Evolutionary conservation across 768 basidiomycete species (phyloP).

Genomic region (Kwoniella europaea): DNA sequence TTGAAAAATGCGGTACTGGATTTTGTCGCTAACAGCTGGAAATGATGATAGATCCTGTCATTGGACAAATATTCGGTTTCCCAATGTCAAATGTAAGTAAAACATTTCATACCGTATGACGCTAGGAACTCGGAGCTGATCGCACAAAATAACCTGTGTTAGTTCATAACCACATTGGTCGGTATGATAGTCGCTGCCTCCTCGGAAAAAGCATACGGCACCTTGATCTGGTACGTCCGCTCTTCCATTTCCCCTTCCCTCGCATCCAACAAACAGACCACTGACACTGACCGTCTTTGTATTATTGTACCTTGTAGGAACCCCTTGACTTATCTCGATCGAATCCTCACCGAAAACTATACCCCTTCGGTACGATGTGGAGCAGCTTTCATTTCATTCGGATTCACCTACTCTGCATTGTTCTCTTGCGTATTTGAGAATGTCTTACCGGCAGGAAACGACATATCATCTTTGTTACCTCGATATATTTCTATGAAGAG

Average conservation of each 20-base stretch:
- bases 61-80: constrained; percentile 51
- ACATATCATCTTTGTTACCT: constrained; percentile 41
- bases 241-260: too few species aligned
- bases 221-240: constrained; percentile 30
- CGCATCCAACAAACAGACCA: too few species aligned
- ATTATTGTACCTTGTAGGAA: constrained; percentile 20
- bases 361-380: constrained; percentile 38
- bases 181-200: constrained; percentile 49
- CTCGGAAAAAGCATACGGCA: constrained; percentile 31
- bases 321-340: constrained; percentile 43
- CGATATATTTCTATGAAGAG: constrained; percentile 42
- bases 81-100: constrained; percentile 41
- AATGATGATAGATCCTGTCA: constrained; percentile 31
- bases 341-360: constrained; percentile 50
- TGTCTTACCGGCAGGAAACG: constrained; percentile 43
- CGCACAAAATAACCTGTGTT: not conserved
- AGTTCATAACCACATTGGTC: constrained; percentile 40
- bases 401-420: constrained; percentile 42
- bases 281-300: not conserved
- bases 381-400: constrained; percentile 46
- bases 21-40: not conserved
- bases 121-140: too few species aligned
- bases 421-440: constrained; percentile 50
- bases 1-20: not conserved
- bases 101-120: not conserved